Conservation (phyloP, 2,329 filamentous ascomycete genomes). For the Aspergillus sp. region DNA sequence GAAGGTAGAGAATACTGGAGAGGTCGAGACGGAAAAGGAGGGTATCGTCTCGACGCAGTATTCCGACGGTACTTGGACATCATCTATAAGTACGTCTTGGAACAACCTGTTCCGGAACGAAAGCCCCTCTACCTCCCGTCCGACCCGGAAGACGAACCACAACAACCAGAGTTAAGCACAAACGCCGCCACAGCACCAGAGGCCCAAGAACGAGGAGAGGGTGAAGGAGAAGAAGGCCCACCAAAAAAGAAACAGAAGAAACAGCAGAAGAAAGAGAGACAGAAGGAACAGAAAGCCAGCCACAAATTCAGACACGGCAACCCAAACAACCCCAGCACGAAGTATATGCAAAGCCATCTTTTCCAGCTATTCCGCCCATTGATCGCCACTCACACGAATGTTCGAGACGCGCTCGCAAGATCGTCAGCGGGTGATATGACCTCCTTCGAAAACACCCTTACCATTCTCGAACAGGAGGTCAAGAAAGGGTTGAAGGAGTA, state of each 20-base stretch:
- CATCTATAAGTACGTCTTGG: constrained; percentile 74
- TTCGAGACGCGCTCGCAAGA: constrained; percentile 79
- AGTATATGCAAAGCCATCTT: constrained; percentile 83
- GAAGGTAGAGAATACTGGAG: constrained; percentile 85
- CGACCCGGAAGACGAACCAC: constrained; percentile 36
- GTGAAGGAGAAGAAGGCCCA: constrained; percentile 39
- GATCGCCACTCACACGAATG: constrained; percentile 74
- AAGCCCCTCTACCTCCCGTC: constrained; percentile 71
- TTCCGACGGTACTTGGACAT: constrained; percentile 89
- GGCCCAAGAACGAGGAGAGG: constrained; percentile 12
- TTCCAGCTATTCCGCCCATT: constrained; percentile 88
- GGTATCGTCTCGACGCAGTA: constrained; percentile 85
- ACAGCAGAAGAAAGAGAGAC: constrained; percentile 43
- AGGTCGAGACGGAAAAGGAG: constrained; percentile 73
- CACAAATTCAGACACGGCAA: constrained; percentile 48
- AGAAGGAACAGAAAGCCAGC: constrained; percentile 45
- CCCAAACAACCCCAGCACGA: constrained; percentile 70
- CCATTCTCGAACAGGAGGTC: constrained; percentile 72
- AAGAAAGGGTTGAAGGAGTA: constrained; percentile 71
- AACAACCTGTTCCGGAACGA: constrained; percentile 62
- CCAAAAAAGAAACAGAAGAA: constrained; percentile 49
- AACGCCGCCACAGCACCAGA: constrained; percentile 33
- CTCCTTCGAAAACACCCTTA: constrained; percentile 73
- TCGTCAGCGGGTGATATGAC: constrained; percentile 69
- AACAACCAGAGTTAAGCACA: constrained; percentile 13